A percentile compares a stretch with the other conserved stretches of the same genome.
Evolutionary conservation across 352 stramenopile species (phyloP).

Genomic region (Aphanomyces stellatus): DNA sequence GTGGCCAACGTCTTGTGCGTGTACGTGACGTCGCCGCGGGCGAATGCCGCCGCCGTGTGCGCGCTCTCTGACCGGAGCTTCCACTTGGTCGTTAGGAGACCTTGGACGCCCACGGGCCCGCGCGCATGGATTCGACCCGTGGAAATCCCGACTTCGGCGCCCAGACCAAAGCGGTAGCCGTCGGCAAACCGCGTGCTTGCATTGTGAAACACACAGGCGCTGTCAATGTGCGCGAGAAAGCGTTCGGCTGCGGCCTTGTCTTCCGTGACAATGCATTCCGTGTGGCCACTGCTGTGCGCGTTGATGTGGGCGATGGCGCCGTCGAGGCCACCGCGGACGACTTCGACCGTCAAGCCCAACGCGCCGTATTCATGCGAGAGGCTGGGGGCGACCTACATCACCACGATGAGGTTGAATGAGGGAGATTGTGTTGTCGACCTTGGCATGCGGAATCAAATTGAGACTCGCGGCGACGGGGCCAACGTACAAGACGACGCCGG

Average conservation of each 20-base stretch:
- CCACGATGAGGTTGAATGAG: too few species aligned
- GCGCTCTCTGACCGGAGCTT: constrained; percentile 84
- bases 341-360: constrained; percentile 90
- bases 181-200: constrained; percentile 93
- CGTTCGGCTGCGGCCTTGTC: constrained; percentile 60
- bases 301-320: constrained; percentile 95
- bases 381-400: constrained; percentile 42
- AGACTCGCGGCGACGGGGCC: constrained; percentile 79
- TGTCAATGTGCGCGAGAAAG: constrained; percentile 87
- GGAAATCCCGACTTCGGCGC: constrained; percentile 96
- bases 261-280: constrained; percentile 95
- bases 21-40: constrained; percentile 37
- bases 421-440: too few species aligned
- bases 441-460: constrained; percentile 57
- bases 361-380: constrained; percentile 94
- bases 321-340: constrained; percentile 78
- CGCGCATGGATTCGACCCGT: constrained; percentile 96
- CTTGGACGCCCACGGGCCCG: constrained; percentile 94
- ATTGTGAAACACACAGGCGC: constrained; percentile 98
- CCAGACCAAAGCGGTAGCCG: constrained; percentile 96
- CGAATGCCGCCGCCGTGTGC: constrained; percentile 72
- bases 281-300: constrained; percentile 94
- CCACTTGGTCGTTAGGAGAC: constrained; percentile 97
- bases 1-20: constrained; percentile 42
- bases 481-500: constrained; percentile 91